These are phyloP conservation scores for Ulmus americana DNA, from an alignment of 331 rosid genomes.

Conservation along the genomic window DNA sequence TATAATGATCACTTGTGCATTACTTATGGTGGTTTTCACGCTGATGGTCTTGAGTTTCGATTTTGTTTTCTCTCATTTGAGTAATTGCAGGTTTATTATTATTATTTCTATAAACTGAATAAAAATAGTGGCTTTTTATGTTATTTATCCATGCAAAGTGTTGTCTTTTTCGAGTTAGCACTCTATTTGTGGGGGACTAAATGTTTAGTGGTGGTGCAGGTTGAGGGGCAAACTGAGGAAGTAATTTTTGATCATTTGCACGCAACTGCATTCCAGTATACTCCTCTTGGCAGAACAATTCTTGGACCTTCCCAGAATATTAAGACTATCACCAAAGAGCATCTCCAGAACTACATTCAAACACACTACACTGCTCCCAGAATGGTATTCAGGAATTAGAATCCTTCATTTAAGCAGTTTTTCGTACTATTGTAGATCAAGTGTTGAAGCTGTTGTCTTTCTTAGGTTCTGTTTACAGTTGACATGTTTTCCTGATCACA, in stretches of 20 bases:
- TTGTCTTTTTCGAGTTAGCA: not conserved
- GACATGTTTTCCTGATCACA: not conserved
- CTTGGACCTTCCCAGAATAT: conserved; percentile 90
- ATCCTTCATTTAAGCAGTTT: not conserved
- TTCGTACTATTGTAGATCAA: not conserved
- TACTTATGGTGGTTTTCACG: not conserved
- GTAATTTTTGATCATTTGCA: conserved; percentile 89
- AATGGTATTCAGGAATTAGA: conserved; percentile 48
- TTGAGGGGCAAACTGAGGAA: conserved; percentile 90
- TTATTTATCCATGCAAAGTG: not conserved
- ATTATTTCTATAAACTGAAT: not conserved
- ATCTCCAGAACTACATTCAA: conserved; percentile 75
- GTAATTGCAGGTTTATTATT: not conserved
- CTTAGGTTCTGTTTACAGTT: not conserved
- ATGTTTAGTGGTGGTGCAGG: conserved; percentile 40
- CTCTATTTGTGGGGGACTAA: no score
- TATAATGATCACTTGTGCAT: not conserved
- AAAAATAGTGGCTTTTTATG: not conserved
- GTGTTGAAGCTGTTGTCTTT: not conserved
- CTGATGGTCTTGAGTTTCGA: not conserved
- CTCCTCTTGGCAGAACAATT: conserved; percentile 93
- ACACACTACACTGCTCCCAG: conserved; percentile 96
- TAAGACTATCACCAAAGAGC: conserved; percentile 75
- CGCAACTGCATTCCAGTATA: conserved; percentile 95
- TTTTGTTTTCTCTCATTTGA: not conserved